Evolutionary conservation across 768 basidiomycete species (phyloP), one percentile per base, ranked within the genome.

Genomic region (Suillus ampliporus): DNA sequence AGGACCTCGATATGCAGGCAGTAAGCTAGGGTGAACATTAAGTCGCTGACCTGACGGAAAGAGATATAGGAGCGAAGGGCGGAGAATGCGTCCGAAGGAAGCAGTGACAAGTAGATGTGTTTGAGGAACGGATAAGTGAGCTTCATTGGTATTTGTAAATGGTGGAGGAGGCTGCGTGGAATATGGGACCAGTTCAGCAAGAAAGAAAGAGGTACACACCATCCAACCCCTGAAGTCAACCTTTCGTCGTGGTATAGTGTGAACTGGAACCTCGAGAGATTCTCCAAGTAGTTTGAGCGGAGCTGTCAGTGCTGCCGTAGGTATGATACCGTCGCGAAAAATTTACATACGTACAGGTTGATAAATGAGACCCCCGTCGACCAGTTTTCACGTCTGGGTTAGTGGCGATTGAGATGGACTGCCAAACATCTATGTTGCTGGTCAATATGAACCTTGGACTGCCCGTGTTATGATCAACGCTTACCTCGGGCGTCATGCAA

Each of bases 11-110:
- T 92, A 95, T 31, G 82, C 79, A 0, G 95, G 95, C 38, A 98
- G 82, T 0, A 94, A 78, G 40, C 95, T 96, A 0, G 95, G 94
- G 69, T 98, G 95, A 7, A 98, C 86, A 69, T 98, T 97, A 41
- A 98, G 79, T 26, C 90, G 79, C 51, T 86, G 84, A 0, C 74
- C 68, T 0, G 79, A 78, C 0, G 77, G 81, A 69, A 97, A 97
- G 44, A 82, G 78, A 15, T 79, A 71, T 17, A 97, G 84, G 58
- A 91, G 78, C 3, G 79, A 69, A 5, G 79, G 71, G 0, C 92
- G 84, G 14, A 98, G 83, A 66, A 96, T 94, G 51, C 91, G 89
- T 1, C 95, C 95, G 65, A 97, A 97, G 1, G 95, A 97, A 7
- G 95, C 93, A 1, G 95, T 95, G 7, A 98, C 70, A 10, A 97